Percentiles rank a stretch among this genome's conserved stretches.
Evolutionary conservation across 2,329 filamentous ascomycete species (phyloP).

Genomic region (Apiospora aurea): DNA sequence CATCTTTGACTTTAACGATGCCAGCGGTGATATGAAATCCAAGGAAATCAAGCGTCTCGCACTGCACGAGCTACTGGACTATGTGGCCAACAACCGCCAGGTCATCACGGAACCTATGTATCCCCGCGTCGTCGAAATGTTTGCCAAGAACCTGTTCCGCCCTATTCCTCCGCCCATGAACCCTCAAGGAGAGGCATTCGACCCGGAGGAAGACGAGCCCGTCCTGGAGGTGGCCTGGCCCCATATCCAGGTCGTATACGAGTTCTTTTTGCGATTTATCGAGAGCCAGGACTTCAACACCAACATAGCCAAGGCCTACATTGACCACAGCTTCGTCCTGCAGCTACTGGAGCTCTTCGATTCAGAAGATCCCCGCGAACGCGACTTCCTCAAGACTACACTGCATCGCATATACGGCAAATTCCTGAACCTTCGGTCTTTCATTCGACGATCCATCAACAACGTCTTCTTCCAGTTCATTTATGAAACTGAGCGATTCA

Average conservation of each 20-base stretch:
- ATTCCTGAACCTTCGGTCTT: conserved; percentile 96
- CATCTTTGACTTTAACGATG: conserved; percentile 99
- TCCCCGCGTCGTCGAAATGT: conserved; percentile 98
- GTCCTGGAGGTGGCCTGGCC: conserved; percentile 99
- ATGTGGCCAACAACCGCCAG: conserved; percentile 97
- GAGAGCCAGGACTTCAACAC: conserved; percentile 99
- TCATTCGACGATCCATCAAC: conserved; percentile 98
- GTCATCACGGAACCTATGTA: conserved; percentile 99
- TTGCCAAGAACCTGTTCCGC: conserved; percentile 96
- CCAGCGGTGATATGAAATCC: conserved; percentile 97
- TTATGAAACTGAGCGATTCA: conserved; percentile 98
- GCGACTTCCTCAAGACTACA: conserved; percentile 98
- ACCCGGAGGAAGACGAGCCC: conserved; percentile 97
- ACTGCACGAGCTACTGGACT: conserved; percentile 94
- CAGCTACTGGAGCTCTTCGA: conserved; percentile 98
- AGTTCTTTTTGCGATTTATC: conserved; percentile 98
- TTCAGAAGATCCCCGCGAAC: conserved; percentile 94
- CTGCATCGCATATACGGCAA: conserved; percentile 98
- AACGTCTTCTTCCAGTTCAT: conserved; percentile 99
- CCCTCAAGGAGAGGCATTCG: conserved; percentile 96
- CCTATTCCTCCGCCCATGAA: conserved; percentile 97
- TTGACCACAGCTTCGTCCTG: conserved; percentile 96
- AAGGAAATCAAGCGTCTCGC: conserved; percentile 99
- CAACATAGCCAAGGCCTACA: conserved; percentile 98
- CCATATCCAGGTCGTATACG: conserved; percentile 98